Conservation (phyloP, 1,139 yeast genomes). For the Saccharomyces hybrid region DNA sequence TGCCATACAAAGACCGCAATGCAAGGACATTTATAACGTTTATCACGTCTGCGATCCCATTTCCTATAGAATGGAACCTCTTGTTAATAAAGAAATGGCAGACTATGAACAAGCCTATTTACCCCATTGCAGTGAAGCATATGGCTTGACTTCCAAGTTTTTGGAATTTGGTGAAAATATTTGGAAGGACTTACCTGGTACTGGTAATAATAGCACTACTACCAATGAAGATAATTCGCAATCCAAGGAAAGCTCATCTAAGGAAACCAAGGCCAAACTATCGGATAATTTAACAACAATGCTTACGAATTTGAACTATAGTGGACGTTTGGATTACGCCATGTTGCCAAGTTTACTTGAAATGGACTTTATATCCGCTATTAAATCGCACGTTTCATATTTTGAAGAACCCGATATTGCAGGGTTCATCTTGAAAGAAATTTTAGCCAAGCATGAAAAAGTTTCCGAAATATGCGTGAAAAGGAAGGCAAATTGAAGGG, state of each 20-base stretch:
- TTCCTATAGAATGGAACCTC: slow-evolving; percentile 79
- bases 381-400: slow-evolving; percentile 82
- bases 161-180: slow-evolving; percentile 23
- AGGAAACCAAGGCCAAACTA: slow-evolving; percentile 18
- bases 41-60: slow-evolving; percentile 89
- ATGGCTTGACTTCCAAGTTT: slow-evolving; percentile 25
- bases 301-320: slow-evolving; percentile 46
- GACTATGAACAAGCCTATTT: slow-evolving; percentile 45
- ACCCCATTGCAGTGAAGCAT: slow-evolving; percentile 23
- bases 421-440: slow-evolving; percentile 60
- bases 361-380: slow-evolving; percentile 66
- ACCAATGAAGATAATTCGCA: slow-evolving; percentile 4
- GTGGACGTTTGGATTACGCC: slow-evolving; percentile 76
- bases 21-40: slow-evolving; percentile 59
- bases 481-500: neutral
- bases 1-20: slow-evolving; percentile 38
- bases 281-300: slow-evolving; percentile 22
- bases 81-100: slow-evolving; percentile 50
- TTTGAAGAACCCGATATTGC: slow-evolving; percentile 84
- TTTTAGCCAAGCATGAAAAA: slow-evolving; percentile 22
- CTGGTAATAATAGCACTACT: neutral
- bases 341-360: slow-evolving; percentile 77
- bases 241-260: slow-evolving; percentile 18
- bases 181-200: slow-evolving; percentile 13
- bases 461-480: neutral